These are phyloP conservation scores for Daldinia grandis DNA, from an alignment of 495 filamentous ascomycete species.

Conservation along the genomic window DNA sequence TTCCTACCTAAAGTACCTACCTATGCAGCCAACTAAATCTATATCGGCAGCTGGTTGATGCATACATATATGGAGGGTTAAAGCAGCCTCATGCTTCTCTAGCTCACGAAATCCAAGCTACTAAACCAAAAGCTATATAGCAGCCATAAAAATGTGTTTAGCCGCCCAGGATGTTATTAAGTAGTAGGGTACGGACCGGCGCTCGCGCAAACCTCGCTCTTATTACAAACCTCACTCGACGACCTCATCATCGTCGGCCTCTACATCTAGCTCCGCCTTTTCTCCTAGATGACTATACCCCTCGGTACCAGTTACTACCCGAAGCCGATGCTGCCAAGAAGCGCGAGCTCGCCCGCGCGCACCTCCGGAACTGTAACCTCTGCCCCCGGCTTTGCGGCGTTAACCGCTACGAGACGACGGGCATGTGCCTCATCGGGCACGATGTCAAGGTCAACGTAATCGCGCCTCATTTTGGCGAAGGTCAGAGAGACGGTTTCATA, in stretches of 20 bases:
- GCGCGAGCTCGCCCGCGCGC: slow-evolving; percentile 70
- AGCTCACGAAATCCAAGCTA: background rate
- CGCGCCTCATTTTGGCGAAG: slow-evolving; percentile 76
- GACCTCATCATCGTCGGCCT: slow-evolving; percentile 14
- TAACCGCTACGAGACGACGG: slow-evolving; percentile 75
- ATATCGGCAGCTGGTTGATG: background rate
- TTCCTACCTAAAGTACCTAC: too few relatives aligned
- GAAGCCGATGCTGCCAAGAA: slow-evolving; percentile 69
- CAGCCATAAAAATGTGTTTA: slow-evolving; percentile 15
- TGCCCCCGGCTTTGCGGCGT: slow-evolving; percentile 77
- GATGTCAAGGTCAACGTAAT: slow-evolving; percentile 79
- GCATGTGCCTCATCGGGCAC: slow-evolving; percentile 76
- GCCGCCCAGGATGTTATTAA: slow-evolving; percentile 37
- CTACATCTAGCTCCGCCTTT: slow-evolving; percentile 80
- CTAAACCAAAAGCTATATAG: background rate
- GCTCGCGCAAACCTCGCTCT: background rate
- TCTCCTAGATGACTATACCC: slow-evolving; percentile 76
- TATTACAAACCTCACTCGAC: slow-evolving; percentile 2
- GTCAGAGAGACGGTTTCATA: slow-evolving; percentile 42
- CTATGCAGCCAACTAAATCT: background rate
- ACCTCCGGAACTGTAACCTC: slow-evolving; percentile 77
- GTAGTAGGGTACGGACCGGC: slow-evolving; percentile 27
- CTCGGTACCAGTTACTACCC: slow-evolving; percentile 69
- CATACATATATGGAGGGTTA: background rate
- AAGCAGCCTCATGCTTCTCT: background rate